Conservation (phyloP, 345 rosid genomes). For the Populus pruinosa region DNA sequence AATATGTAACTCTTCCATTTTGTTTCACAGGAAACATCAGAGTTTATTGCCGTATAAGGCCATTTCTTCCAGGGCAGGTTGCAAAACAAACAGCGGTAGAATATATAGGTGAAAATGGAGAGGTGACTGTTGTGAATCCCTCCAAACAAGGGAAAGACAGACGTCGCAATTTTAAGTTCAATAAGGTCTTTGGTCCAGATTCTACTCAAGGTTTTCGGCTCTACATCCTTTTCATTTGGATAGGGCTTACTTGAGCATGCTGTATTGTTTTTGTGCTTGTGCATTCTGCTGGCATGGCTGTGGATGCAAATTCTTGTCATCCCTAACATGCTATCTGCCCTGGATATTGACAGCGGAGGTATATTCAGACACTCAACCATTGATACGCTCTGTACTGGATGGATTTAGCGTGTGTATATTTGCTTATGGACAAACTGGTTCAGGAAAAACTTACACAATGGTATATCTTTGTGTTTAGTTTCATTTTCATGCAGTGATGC, state of each 20-base stretch:
- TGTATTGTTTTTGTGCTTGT: neutral
- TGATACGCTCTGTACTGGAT: conserved; percentile 75
- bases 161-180: conserved; percentile 62
- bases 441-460: conserved; percentile 95
- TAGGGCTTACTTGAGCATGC: neutral
- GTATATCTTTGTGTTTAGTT: conserved; percentile 28
- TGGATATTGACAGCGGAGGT: conserved; percentile 61
- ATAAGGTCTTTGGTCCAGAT: conserved; percentile 64
- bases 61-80: conserved; percentile 62
- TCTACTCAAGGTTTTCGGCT: conserved; percentile 72
- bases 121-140: conserved; percentile 63
- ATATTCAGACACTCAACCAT: conserved; percentile 64
- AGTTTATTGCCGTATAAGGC: conserved; percentile 83
- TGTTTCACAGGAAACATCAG: conserved; percentile 74
- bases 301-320: conserved; percentile 6
- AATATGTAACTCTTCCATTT: conserved; percentile 3
- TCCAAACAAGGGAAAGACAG: conserved; percentile 76
- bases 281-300: neutral
- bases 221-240: neutral
- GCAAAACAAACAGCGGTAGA: conserved; percentile 55
- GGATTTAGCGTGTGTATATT: conserved; percentile 89
- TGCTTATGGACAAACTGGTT: conserved; percentile 99
- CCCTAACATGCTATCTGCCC: conserved; percentile 11
- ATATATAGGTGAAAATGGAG: conserved; percentile 70
- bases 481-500: neutral